Conservation (phyloP, 371 early-diverging fungal genomes). For the Mortierella sp. region DNA sequence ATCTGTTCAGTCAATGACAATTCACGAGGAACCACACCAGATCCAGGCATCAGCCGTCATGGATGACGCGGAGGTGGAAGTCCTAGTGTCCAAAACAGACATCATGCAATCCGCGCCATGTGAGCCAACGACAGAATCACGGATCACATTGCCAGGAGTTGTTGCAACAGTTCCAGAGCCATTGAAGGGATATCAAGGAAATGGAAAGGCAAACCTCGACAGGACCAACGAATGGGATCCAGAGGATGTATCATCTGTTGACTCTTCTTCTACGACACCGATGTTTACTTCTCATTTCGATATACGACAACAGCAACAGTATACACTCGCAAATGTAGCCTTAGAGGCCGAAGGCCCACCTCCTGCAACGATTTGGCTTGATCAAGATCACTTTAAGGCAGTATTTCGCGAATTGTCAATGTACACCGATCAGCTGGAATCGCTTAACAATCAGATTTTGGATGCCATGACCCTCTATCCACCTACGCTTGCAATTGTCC, state of each 20-base stretch:
- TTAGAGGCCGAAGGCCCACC: conserved; percentile 16
- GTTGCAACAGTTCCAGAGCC: no score
- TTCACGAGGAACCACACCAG: not conserved
- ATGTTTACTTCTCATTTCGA: not conserved
- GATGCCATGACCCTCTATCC: conserved; percentile 29
- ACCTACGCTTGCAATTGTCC: not conserved
- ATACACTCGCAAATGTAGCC: not conserved
- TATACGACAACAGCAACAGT: not conserved
- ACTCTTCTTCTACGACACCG: conserved; percentile 12
- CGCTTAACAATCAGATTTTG: conserved; percentile 25
- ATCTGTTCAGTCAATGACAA: not conserved
- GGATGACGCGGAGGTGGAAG: conserved; percentile 10
- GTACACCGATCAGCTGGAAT: conserved; percentile 21
- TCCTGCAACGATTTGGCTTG: conserved; percentile 1
- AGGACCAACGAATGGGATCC: no score
- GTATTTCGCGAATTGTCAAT: conserved; percentile 23
- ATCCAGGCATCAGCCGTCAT: conserved; percentile 28
- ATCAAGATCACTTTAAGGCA: conserved; percentile 15
- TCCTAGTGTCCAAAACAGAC: not conserved
- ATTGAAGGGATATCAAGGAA: no score
- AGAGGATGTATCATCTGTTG: no score
- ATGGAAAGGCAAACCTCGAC: no score
- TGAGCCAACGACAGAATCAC: no score
- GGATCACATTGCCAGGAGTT: no score
- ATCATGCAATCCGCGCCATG: no score